A percentile compares a stretch with the other conserved stretches of the same genome.
Evolutionary conservation across 345 rosid species (phyloP).

Genomic region (Eutrema yunnanense): DNA sequence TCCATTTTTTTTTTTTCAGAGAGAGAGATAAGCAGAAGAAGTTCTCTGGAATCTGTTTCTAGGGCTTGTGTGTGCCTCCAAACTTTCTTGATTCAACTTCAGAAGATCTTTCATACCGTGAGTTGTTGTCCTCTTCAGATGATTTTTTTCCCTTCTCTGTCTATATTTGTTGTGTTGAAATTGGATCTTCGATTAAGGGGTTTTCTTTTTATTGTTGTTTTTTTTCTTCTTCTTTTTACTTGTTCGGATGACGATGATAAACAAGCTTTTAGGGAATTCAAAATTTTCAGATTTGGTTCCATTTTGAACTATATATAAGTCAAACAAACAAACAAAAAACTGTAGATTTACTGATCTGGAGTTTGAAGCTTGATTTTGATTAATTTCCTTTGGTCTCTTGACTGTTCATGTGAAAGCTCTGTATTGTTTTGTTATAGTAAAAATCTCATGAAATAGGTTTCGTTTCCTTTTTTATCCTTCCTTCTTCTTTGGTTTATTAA

Average conservation of each 20-base stretch:
- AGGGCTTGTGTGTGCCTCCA: conserved; percentile 14
- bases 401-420: neutral
- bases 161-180: neutral
- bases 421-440: conserved; percentile 8
- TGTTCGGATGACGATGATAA: neutral
- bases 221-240: neutral
- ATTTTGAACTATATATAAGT: neutral
- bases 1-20: neutral
- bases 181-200: conserved; percentile 11
- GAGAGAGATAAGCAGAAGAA: neutral
- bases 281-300: neutral
- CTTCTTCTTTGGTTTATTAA: neutral
- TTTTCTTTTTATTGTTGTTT: conserved; percentile 2
- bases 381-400: neutral
- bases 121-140: conserved; percentile 13
- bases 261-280: neutral
- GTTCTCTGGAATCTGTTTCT: conserved; percentile 8
- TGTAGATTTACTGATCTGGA: conserved; percentile 15
- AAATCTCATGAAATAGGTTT: conserved; percentile 14
- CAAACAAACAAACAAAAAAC: neutral
- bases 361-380: neutral
- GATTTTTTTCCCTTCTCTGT: neutral
- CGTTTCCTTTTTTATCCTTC: neutral
- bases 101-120: conserved; percentile 30
- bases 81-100: neutral